Percentiles rank a stretch among this genome's conserved stretches.
These are phyloP conservation scores for Camellia sinensis DNA, from an alignment of 148 eudicot genomes.

Conservation along the genomic window DNA sequence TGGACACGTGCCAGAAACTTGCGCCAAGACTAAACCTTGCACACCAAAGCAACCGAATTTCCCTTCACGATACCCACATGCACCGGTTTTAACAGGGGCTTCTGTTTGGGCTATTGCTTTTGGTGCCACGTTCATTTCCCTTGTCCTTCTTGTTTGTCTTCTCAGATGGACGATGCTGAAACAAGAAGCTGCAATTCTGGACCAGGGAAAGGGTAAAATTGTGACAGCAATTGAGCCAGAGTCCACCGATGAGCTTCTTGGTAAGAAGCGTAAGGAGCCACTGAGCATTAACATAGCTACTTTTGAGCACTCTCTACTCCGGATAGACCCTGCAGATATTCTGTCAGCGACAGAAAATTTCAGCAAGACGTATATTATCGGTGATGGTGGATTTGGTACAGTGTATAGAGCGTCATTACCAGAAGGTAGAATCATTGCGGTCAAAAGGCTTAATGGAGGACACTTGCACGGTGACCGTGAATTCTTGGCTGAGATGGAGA, in stretches of 20 bases:
- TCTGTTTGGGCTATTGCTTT: constrained; percentile 52
- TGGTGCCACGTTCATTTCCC: constrained; percentile 33
- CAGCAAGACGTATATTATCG: constrained; percentile 80
- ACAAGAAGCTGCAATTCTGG: constrained; percentile 29
- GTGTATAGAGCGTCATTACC: constrained; percentile 74
- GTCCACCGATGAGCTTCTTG: constrained; percentile 45
- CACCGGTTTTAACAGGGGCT: constrained; percentile 34
- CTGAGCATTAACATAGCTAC: constrained; percentile 89
- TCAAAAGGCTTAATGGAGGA: constrained; percentile 79
- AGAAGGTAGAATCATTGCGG: constrained; percentile 65
- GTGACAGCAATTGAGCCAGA: constrained; percentile 32
- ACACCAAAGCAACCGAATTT: constrained; percentile 20
- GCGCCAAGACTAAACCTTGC: constrained; percentile 39
- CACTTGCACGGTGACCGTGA: constrained; percentile 71
- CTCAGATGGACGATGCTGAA: constrained; percentile 37
- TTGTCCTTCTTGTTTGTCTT: constrained; percentile 38
- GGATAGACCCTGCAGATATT: constrained; percentile 65
- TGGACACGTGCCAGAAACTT: constrained; percentile 55
- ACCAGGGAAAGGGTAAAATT: constrained; percentile 39
- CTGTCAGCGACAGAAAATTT: constrained; percentile 79
- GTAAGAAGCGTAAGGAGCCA: constrained; percentile 72
- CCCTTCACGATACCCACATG: constrained; percentile 26
- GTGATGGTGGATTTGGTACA: constrained; percentile 93
- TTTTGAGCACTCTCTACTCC: constrained; percentile 68
- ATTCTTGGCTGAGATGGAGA: constrained; percentile 89